Conservation (phyloP, 2,329 filamentous ascomycete species). For the Lecanoromycetidae sp. region DNA sequence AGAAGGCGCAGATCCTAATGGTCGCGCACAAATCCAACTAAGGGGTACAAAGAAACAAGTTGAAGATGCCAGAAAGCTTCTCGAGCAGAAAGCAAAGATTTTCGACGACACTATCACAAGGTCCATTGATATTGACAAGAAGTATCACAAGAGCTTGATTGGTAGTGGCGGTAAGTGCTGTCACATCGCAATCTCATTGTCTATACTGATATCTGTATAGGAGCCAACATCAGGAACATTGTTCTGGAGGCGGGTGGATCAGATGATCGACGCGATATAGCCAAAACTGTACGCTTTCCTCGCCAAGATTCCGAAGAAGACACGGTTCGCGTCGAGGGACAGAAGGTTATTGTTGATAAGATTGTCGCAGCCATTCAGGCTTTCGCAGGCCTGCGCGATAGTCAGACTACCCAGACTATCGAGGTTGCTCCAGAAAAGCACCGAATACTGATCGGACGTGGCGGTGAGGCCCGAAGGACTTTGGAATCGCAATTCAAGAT, state of each 20-base stretch:
- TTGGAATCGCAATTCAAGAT: constrained; percentile 80
- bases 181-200: neutral
- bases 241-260: constrained; percentile 81
- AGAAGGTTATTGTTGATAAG: constrained; percentile 71
- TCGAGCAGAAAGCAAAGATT: constrained; percentile 72
- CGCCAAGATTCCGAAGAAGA: constrained; percentile 73
- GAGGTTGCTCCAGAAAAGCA: constrained; percentile 88
- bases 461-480: constrained; percentile 72
- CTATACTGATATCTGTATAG: constrained; percentile 33
- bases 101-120: constrained; percentile 84
- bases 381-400: constrained; percentile 73
- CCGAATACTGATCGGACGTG: constrained; percentile 77
- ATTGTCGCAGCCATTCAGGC: constrained; percentile 71
- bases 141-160: constrained; percentile 82
- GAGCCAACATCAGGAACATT: constrained; percentile 73
- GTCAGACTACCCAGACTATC: constrained; percentile 62
- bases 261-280: constrained; percentile 68
- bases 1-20: constrained; percentile 52
- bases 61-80: constrained; percentile 76
- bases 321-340: constrained; percentile 78
- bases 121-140: constrained; percentile 83
- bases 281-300: constrained; percentile 88
- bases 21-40: constrained; percentile 73
- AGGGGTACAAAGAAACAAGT: constrained; percentile 89
- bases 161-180: constrained; percentile 63